Evolutionary conservation across 305 asterid species (phyloP).

Genomic region (Solanum hybrid): DNA sequence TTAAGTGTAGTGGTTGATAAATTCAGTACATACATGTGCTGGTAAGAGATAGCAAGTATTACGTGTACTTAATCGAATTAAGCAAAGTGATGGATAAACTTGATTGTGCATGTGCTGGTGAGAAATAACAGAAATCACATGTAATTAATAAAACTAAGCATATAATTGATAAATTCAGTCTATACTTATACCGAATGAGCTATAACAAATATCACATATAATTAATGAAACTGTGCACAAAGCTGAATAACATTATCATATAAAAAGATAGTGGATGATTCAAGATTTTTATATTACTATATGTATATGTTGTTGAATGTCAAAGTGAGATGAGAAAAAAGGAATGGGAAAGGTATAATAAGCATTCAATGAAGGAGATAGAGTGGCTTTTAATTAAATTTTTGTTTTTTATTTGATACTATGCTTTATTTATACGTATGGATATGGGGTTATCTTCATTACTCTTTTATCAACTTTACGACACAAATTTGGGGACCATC

Average conservation of each 20-base stretch:
- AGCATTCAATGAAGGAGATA: not conserved
- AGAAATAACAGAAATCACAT: not conserved
- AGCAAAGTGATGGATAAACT: too few species aligned
- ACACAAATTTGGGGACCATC: not conserved
- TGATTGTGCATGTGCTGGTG: not conserved
- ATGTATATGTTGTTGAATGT: not conserved
- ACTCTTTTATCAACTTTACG: not conserved
- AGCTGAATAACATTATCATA: not conserved
- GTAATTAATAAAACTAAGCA: not conserved
- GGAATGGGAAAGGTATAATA: not conserved
- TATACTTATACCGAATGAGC: not conserved
- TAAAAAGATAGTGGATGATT: not conserved
- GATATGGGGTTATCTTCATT: not conserved
- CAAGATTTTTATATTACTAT: not conserved
- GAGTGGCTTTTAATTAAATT: not conserved
- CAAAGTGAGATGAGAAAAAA: not conserved
- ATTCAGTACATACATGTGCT: not conserved
- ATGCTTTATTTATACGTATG: not conserved
- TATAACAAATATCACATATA: not conserved
- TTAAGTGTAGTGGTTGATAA: not conserved
- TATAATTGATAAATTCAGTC: not conserved
- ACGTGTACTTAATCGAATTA: not conserved
- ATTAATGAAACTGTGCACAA: fast-evolving
- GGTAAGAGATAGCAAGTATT: not conserved
- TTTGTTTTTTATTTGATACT: not conserved